Evolutionary conservation across 192 early-diverging fungal genomes (phyloP), one percentile per base, ranked within the genome.

Genomic region (Chytriomyces sp.): DNA sequence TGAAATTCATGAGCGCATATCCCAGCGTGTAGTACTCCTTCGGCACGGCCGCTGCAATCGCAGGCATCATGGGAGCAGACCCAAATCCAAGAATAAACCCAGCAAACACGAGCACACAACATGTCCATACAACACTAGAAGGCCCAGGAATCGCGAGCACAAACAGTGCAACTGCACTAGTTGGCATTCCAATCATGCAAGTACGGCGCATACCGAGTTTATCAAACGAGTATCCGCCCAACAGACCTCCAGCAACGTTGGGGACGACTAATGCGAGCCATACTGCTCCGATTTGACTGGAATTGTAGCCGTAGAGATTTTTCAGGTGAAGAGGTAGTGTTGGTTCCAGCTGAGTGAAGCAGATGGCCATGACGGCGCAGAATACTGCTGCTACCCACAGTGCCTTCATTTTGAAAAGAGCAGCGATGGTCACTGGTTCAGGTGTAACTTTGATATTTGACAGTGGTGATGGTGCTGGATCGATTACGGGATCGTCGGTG

Each of bases 1-100:
- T 60, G 24, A 80, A 35, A 48, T 76, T 80, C 74, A 76, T 77
- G 26, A 80, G 49, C n/a, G 49, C 45, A 57, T 80, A 80, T 11
- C 57, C 79, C 65, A 59, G 35, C 6, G 72, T 65, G 68, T 80
- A 77, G 23, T 57, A 65, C 16, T 57, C 62, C 50, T 67, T 80
- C n/a, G 79, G 79, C 3, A 80, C 64, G 1, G 44, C 9, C n/a
- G 50, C 64, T 3, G 72, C 72, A 48, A 80, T 77, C 16, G 45
- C 79, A n/a, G 79, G 79, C 49, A 61, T 28, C 6, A 76, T 45
- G 16, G 79, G 79, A 6, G 72, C 60, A 59, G 77, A 67, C 1
- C 48, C 50, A 20, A 70, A 35, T 7, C 67, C 61, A 44, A 66
- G 7, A 6, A 60, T 9, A 45, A 69, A 35, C 44, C 69, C 69